phyloP scores from a whole-genome alignment of 768 basidiomycete species.

The Phaeotremella skinneri region DNA sequence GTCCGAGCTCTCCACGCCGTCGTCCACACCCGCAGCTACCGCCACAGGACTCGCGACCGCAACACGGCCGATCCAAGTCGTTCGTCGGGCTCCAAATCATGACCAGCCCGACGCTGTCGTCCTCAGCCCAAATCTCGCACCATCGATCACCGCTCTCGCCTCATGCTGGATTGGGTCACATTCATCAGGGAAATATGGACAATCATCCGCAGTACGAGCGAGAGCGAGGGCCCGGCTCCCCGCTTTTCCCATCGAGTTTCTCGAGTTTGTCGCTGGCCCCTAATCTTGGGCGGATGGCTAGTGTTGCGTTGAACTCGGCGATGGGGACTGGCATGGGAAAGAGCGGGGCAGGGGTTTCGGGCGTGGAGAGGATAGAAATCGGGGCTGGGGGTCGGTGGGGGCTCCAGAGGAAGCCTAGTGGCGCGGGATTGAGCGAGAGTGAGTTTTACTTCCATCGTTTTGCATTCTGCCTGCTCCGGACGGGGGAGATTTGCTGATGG shows the following conservation, averaged over 20 bases:
- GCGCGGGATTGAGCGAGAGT: conserved; percentile 47
- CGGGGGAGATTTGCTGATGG: too few relatives aligned
- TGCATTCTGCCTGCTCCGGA: neutral
- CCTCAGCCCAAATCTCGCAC: conserved; percentile 8
- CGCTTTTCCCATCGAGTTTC: conserved; percentile 79
- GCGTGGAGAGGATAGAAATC: conserved; percentile 1
- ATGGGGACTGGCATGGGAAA: conserved; percentile 7
- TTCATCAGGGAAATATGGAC: conserved; percentile 16
- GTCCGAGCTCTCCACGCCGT: conserved; percentile 4
- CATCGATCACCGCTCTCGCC: conserved; percentile 9
- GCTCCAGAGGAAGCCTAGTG: conserved; percentile 32
- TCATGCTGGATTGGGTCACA: conserved; percentile 1
- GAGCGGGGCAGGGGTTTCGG: conserved; percentile 2
- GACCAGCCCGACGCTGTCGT: conserved; percentile 31
- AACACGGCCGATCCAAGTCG: conserved; percentile 33
- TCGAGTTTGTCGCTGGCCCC: conserved; percentile 65
- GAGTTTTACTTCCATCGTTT: conserved; percentile 20
- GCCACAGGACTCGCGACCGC: neutral
- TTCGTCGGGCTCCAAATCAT: conserved; percentile 49
- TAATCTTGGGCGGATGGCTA: conserved; percentile 56
- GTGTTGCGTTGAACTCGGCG: conserved; percentile 23
- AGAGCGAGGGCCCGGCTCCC: conserved; percentile 69
- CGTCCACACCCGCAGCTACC: too few relatives aligned
- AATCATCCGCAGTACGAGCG: conserved; percentile 57
- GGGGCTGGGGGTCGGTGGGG: conserved; percentile 17